phyloP scores from a whole-genome alignment of 306 rosid species.

The Lagenaria siceraria region DNA sequence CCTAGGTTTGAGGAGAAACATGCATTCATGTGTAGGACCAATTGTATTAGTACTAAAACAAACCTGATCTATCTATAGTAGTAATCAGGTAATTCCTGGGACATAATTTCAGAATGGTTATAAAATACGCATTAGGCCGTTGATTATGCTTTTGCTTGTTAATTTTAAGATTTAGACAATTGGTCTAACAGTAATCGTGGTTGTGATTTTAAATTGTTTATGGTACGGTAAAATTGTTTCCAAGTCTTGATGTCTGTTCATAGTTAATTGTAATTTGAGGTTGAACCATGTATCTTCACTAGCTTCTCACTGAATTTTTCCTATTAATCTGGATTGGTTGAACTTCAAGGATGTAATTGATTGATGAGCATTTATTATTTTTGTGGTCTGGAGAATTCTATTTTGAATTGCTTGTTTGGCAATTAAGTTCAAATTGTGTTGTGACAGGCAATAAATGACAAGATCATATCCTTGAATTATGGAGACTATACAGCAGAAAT shows the following conservation, averaged over 20 bases:
- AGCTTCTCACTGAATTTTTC: background rate
- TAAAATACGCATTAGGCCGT: background rate
- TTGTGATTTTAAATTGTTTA: background rate
- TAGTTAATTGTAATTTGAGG: background rate
- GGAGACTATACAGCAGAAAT: constrained; percentile 86
- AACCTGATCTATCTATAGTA: background rate
- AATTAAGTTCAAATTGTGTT: background rate
- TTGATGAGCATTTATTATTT: background rate
- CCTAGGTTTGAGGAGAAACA: background rate
- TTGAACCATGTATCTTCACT: background rate
- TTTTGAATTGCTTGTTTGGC: background rate
- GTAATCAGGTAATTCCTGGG: background rate
- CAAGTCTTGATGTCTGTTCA: background rate
- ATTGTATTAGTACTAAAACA: background rate
- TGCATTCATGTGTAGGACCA: background rate
- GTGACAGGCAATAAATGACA: constrained; percentile 80
- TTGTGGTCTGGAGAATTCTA: background rate
- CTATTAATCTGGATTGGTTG: background rate
- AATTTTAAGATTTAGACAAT: background rate
- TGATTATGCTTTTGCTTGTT: background rate
- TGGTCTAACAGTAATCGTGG: background rate
- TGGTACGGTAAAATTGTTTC: background rate
- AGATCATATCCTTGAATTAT: constrained; percentile 65
- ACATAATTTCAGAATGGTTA: background rate
- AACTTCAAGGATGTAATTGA: too few relatives aligned